These are phyloP conservation scores for Suhomyces vadensis DNA, from an alignment of 805 yeast species.

Conservation along the genomic window DNA sequence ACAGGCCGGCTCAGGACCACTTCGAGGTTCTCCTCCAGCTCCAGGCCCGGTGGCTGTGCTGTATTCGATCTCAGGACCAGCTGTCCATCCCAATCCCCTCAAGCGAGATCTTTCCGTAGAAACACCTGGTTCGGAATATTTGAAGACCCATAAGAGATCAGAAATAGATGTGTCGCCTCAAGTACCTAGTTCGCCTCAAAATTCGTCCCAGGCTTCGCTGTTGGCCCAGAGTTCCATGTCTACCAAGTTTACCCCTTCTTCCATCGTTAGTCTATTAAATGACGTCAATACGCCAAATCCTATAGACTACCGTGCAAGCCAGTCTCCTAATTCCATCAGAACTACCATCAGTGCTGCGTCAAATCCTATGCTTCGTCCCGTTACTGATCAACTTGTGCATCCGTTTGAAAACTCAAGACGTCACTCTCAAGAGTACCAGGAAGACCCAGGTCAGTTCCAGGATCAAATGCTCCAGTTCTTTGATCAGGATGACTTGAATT, in stretches of 20 bases:
- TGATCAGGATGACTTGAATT: slow-evolving; percentile 33
- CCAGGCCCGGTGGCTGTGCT: too few species aligned
- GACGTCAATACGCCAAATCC: slow-evolving; percentile 7
- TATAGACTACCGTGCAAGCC: slow-evolving; percentile 5
- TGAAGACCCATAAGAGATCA: too few species aligned
- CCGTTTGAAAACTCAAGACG: not conserved
- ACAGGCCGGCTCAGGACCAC: too few species aligned
- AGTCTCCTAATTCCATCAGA: slow-evolving; percentile 6
- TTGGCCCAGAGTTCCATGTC: not conserved
- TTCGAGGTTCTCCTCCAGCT: too few species aligned
- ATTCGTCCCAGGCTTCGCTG: not conserved
- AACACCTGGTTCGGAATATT: too few species aligned
- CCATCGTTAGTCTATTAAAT: slow-evolving; percentile 12
- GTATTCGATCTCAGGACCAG: too few species aligned
- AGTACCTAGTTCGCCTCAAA: not conserved
- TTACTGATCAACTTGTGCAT: not conserved
- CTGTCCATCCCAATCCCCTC: too few species aligned
- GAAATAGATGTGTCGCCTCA: not conserved
- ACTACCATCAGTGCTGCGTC: not conserved
- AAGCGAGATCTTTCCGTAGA: too few species aligned
- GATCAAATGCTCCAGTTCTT: slow-evolving; percentile 14
- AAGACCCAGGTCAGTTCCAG: slow-evolving; percentile 1
- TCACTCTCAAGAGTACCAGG: not conserved
- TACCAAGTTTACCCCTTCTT: slow-evolving; percentile 10
- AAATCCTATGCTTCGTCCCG: too few species aligned